A percentile compares a stretch with the other conserved stretches of the same genome.
These are phyloP conservation scores for Datura wrightii DNA, from an alignment of 257 asterid species.

Conservation along the genomic window DNA sequence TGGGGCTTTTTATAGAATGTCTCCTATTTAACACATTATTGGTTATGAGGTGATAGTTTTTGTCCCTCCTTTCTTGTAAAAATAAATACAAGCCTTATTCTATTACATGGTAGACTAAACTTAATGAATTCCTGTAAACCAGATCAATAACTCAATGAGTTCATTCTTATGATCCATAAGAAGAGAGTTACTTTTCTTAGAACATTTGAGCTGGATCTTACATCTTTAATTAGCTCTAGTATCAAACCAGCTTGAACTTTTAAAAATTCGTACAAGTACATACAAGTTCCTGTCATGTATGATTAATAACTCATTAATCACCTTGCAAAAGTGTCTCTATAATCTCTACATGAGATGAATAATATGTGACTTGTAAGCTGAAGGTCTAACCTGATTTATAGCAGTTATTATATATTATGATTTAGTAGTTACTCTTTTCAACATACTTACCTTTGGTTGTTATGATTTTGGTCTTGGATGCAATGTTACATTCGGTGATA, in stretches of 20 bases:
- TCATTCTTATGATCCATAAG: not conserved
- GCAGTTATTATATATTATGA: not conserved
- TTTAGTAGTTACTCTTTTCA: not conserved
- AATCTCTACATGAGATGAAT: constrained; percentile 7
- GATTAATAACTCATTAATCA: not conserved
- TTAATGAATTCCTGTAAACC: not conserved
- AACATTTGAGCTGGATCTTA: not conserved
- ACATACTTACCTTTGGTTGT: not conserved
- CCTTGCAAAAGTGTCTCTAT: constrained; percentile 8
- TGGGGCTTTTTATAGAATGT: not conserved
- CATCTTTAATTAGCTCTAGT: constrained; percentile 4
- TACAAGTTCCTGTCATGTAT: not conserved
- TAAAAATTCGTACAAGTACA: not conserved
- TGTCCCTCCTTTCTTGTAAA: not conserved
- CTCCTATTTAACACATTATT: not conserved
- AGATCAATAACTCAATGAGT: not conserved
- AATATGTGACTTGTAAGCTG: constrained; percentile 17
- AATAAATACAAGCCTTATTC: not conserved
- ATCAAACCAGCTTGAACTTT: not conserved
- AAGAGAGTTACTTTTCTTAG: not conserved
- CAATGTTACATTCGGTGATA: not conserved
- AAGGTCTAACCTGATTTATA: constrained; percentile 11
- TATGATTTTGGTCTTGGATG: not conserved
- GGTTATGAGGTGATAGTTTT: constrained; percentile 18
- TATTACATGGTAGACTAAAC: not conserved